phyloP scores from a whole-genome alignment of 2,329 filamentous ascomycete species.

The Verticillium nonalfalfae region DNA sequence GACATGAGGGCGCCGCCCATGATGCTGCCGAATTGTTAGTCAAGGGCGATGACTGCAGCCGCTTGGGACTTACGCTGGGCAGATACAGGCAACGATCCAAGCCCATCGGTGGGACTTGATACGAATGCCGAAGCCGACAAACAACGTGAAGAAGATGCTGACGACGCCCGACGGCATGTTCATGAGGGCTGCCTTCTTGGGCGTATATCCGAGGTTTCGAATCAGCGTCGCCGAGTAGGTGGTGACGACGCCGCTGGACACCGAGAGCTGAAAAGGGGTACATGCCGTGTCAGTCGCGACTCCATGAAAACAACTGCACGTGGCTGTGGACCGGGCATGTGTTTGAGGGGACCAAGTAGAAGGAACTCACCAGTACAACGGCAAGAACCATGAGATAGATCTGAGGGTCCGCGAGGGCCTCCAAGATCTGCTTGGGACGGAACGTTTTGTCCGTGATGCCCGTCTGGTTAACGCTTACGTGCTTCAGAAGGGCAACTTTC shows the following conservation, averaged over 20 bases:
- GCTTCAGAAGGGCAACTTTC: conserved; percentile 39
- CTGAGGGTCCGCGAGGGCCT: conserved; percentile 45
- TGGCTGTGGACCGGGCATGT: background rate
- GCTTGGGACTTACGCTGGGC: conserved; percentile 32
- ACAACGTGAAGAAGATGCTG: conserved; percentile 43
- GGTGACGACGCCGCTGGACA: conserved; percentile 47
- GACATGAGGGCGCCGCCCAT: conserved; percentile 47
- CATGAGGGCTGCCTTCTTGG: conserved; percentile 41
- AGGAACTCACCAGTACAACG: conserved; percentile 35
- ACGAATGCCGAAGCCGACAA: conserved; percentile 41
- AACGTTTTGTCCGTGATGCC: conserved; percentile 49
- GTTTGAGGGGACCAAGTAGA: background rate
- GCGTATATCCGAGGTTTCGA: conserved; percentile 35
- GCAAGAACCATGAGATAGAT: conserved; percentile 42
- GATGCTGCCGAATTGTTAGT: conserved; percentile 21
- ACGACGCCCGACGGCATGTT: conserved; percentile 48
- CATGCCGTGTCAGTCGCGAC: background rate
- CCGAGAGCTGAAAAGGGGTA: conserved; percentile 26
- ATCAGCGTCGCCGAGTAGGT: conserved; percentile 51
- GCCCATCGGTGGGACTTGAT: conserved; percentile 41
- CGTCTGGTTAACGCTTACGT: conserved; percentile 51
- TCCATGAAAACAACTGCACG: background rate
- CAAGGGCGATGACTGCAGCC: background rate
- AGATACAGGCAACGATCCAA: conserved; percentile 40
- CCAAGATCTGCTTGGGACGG: conserved; percentile 43